Evolutionary conservation across 2,329 filamentous ascomycete genomes (phyloP).

Genomic region (Paracoccidioides brasiliensis): DNA sequence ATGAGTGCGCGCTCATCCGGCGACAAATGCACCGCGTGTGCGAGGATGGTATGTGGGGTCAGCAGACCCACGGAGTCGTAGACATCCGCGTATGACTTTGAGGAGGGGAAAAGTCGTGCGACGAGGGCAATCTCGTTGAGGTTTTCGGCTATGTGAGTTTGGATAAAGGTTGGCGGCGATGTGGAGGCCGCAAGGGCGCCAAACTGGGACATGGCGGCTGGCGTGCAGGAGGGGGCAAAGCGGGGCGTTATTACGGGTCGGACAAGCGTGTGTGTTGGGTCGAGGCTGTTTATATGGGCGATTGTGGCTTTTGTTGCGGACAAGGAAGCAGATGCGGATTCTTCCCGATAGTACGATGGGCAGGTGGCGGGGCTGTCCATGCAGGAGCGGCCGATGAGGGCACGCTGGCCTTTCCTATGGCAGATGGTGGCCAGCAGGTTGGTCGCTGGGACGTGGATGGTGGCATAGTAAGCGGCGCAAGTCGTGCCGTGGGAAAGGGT

Average conservation of each 20-base stretch:
- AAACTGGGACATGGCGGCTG: constrained; percentile 46
- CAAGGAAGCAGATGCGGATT: constrained; percentile 45
- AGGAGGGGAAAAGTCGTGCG: constrained; percentile 51
- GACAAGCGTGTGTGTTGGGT: constrained; percentile 51
- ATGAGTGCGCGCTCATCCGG: constrained; percentile 55
- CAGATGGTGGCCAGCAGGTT: constrained; percentile 82
- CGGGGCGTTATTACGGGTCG: constrained; percentile 66
- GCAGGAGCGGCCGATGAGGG: constrained; percentile 85
- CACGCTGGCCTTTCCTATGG: constrained; percentile 65
- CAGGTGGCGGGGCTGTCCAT: constrained; percentile 62
- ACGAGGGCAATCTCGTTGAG: constrained; percentile 60
- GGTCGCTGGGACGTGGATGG: constrained; percentile 73
- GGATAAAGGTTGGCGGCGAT: constrained; percentile 48
- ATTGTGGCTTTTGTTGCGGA: constrained; percentile 47
- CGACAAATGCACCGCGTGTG: constrained; percentile 68
- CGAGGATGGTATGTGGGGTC: constrained; percentile 61
- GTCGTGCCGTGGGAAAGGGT: constrained; percentile 87
- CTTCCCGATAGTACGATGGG: constrained; percentile 70
- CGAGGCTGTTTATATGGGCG: constrained; percentile 51
- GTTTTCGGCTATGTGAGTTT: constrained; percentile 89
- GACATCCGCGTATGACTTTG: constrained; percentile 55
- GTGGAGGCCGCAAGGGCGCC: constrained; percentile 51
- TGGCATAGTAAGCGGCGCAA: constrained; percentile 88
- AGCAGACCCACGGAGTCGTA: constrained; percentile 65
- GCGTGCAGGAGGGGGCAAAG: constrained; percentile 45